phyloP scores from a whole-genome alignment of 305 asterid genomes.

The Fraxinus greggii region DNA sequence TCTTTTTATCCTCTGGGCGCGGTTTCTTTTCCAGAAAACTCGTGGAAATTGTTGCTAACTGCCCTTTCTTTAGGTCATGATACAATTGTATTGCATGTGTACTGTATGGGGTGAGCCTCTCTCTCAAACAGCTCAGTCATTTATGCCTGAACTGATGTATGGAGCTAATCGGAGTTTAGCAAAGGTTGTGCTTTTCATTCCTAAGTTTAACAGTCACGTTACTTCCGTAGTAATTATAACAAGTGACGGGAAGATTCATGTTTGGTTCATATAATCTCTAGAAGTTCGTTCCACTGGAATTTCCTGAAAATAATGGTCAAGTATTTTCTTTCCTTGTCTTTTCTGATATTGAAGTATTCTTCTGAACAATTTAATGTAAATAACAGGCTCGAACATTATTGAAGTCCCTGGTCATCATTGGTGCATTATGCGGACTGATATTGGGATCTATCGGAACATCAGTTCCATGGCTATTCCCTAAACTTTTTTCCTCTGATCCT shows the following conservation, averaged over 20 bases:
- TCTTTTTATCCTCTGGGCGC: slow-evolving; percentile 19
- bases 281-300: neutral
- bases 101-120: slow-evolving; percentile 91
- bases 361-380: slow-evolving; percentile 25
- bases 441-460: slow-evolving; percentile 72
- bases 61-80: slow-evolving; percentile 65
- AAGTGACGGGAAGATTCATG: slow-evolving; percentile 15
- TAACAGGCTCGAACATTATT: slow-evolving; percentile 74
- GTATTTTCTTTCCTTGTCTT: neutral
- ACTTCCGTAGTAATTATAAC: slow-evolving; percentile 10
- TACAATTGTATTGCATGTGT: slow-evolving; percentile 76
- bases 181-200: slow-evolving; percentile 51
- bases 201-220: slow-evolving; percentile 13
- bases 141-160: slow-evolving; percentile 79
- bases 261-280: neutral
- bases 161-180: slow-evolving; percentile 69
- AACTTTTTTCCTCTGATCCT: slow-evolving; percentile 74
- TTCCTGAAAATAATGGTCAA: neutral
- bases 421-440: slow-evolving; percentile 62
- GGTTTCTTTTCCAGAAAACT: slow-evolving; percentile 5
- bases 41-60: slow-evolving; percentile 4
- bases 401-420: slow-evolving; percentile 79
- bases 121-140: slow-evolving; percentile 93
- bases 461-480: slow-evolving; percentile 82
- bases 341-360: neutral